A percentile compares a stretch with the other conserved stretches of the same genome.
These are phyloP conservation scores for Mallotus japonicus DNA, from an alignment of 441 rosid genomes.

Conservation along the genomic window DNA sequence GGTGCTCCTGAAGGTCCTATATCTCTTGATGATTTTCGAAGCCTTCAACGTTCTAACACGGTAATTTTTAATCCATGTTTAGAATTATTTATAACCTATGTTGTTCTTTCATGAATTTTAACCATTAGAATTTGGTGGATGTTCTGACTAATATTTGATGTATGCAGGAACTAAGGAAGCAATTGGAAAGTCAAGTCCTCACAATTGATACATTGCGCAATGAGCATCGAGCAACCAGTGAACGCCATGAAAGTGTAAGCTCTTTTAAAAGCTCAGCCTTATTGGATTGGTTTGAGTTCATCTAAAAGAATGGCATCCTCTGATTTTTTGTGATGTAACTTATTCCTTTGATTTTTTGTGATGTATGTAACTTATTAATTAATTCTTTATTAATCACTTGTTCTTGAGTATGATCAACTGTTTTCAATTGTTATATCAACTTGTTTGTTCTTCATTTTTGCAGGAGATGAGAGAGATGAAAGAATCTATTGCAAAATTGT, in stretches of 20 bases:
- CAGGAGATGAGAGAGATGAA: slow-evolving; percentile 71
- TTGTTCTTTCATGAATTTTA: neutral
- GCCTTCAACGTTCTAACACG: slow-evolving; percentile 88
- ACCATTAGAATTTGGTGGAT: neutral
- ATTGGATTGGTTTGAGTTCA: neutral
- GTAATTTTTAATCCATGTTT: slow-evolving; percentile 36
- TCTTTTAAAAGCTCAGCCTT: slow-evolving; percentile 12
- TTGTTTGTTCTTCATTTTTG: slow-evolving; percentile 21
- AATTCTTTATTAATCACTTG: neutral
- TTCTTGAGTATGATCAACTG: neutral
- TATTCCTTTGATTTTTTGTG: slow-evolving; percentile 8
- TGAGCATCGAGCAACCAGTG: slow-evolving; percentile 56
- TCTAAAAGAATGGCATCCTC: slow-evolving; percentile 6
- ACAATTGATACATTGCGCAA: slow-evolving; percentile 58
- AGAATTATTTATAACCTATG: slow-evolving; percentile 16
- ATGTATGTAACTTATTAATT: slow-evolving; percentile 5
- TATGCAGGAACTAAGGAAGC: slow-evolving; percentile 85
- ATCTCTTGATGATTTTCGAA: slow-evolving; percentile 94
- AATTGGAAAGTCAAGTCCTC: slow-evolving; percentile 79
- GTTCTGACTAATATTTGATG: slow-evolving; percentile 10
- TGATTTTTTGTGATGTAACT: neutral
- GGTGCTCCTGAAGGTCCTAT: slow-evolving; percentile 95
- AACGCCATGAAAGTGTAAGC: slow-evolving; percentile 64
- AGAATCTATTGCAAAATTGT: slow-evolving; percentile 57
- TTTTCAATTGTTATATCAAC: neutral